phyloP scores from a whole-genome alignment of 1,284 basidiomycete species.

The Fistulina hepatica region DNA sequence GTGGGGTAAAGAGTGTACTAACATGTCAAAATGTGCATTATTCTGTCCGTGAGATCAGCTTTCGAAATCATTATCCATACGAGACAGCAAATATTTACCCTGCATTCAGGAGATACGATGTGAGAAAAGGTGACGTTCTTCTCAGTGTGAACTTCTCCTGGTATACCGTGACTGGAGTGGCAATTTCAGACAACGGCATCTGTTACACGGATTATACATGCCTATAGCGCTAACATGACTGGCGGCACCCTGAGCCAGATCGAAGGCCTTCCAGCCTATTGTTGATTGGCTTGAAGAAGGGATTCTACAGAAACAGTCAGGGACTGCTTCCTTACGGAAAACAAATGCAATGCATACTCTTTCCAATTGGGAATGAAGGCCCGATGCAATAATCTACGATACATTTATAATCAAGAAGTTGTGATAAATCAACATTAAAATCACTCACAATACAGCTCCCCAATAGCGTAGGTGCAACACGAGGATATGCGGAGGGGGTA shows the following conservation, averaged over 20 bases:
- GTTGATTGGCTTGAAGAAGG: conserved; percentile 22
- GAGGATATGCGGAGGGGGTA: conserved; percentile 56
- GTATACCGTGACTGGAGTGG: conserved; percentile 40
- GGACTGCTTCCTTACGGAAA: neutral
- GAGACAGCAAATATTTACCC: conserved; percentile 42
- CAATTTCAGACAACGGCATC: conserved; percentile 2
- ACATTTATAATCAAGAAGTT: conserved; percentile 23
- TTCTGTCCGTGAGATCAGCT: conserved; percentile 31
- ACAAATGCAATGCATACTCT: conserved; percentile 29
- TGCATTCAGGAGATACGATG: conserved; percentile 66
- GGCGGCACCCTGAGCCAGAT: conserved; percentile 68
- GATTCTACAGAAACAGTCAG: neutral
- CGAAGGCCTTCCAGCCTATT: conserved; percentile 53
- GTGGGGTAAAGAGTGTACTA: conserved; percentile 19
- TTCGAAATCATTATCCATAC: conserved; percentile 5
- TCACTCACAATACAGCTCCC: conserved; percentile 67
- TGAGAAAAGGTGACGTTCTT: conserved; percentile 57
- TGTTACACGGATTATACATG: conserved; percentile 20
- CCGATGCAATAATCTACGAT: too few relatives aligned
- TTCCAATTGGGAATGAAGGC: conserved; percentile 62
- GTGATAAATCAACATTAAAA: conserved; percentile 6
- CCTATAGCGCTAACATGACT: conserved; percentile 63
- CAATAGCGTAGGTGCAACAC: conserved; percentile 73
- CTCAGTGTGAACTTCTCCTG: conserved; percentile 53
- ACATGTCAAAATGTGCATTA: conserved; percentile 78